These are phyloP conservation scores for Trichoderma koningiopsis DNA, from an alignment of 2,329 filamentous ascomycete species.

Conservation along the genomic window DNA sequence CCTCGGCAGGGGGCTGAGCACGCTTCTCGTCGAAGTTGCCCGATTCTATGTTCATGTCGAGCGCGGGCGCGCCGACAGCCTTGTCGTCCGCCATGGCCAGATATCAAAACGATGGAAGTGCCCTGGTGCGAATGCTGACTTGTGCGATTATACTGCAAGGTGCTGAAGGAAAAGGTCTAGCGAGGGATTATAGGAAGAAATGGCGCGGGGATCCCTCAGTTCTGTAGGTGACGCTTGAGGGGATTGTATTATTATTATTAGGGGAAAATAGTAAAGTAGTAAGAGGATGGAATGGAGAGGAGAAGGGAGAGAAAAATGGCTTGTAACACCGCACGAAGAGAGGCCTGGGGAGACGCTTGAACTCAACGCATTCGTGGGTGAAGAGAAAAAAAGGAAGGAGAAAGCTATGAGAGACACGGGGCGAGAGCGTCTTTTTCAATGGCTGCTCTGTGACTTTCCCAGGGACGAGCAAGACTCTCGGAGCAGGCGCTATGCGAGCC, in stretches of 20 bases:
- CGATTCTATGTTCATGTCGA: constrained; percentile 66
- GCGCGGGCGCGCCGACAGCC: constrained; percentile 55
- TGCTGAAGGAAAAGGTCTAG: constrained; percentile 23
- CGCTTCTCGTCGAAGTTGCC: constrained; percentile 68
- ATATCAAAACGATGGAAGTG: neutral
- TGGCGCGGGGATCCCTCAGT: constrained; percentile 16
- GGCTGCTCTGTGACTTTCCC: constrained; percentile 28
- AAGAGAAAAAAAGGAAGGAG: constrained; percentile 42
- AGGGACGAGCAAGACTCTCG: constrained; percentile 27
- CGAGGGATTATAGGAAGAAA: constrained; percentile 26
- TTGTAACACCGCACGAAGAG: constrained; percentile 51
- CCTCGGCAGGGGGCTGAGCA: constrained; percentile 40
- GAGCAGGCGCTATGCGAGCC: constrained; percentile 22
- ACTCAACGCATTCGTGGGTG: constrained; percentile 55
- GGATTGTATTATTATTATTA: constrained; percentile 26
- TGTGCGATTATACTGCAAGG: constrained; percentile 17
- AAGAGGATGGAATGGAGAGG: constrained; percentile 24
- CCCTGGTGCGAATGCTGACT: constrained; percentile 20
- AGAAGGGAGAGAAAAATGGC: constrained; percentile 26
- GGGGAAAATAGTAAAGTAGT: constrained; percentile 17
- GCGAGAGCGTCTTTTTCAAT: constrained; percentile 47
- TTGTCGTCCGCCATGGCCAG: constrained; percentile 58
- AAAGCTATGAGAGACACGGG: constrained; percentile 31
- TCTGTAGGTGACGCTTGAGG: constrained; percentile 11
- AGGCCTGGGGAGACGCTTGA: constrained; percentile 39